These are phyloP conservation scores for Aspergillus leporis DNA, from an alignment of 495 filamentous ascomycete species.

Conservation along the genomic window DNA sequence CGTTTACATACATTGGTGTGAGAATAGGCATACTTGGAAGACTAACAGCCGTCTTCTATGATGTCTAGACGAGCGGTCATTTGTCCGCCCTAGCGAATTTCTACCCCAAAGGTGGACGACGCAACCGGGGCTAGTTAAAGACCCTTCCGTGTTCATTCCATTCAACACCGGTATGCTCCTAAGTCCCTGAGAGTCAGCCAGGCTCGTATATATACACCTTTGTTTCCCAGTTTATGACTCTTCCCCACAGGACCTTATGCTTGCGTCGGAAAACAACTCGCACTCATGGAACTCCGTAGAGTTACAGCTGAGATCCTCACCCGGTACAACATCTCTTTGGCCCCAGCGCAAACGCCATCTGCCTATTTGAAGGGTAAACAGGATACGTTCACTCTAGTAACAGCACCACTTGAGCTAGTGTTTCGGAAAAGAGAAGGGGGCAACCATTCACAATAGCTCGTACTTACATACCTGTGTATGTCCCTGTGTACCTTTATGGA, in stretches of 20 bases:
- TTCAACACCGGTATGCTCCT: constrained; percentile 26
- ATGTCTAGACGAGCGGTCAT: constrained; percentile 25
- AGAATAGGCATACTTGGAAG: neutral
- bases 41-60: neutral
- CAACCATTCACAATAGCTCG: neutral
- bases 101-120: constrained; percentile 46
- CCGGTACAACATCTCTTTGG: constrained; percentile 26
- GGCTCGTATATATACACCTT: too few relatives aligned
- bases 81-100: constrained; percentile 38
- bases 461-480: too few relatives aligned
- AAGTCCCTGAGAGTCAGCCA: too few relatives aligned
- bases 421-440: constrained; percentile 1
- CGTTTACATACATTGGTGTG: neutral
- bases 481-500: too few relatives aligned
- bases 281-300: constrained; percentile 46
- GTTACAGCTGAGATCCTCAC: constrained; percentile 34
- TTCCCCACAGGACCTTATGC: constrained; percentile 32
- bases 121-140: constrained; percentile 33
- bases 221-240: too few relatives aligned
- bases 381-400: constrained; percentile 15
- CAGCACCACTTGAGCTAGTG: constrained; percentile 6
- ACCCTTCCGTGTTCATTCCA: constrained; percentile 32
- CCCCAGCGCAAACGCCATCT: constrained; percentile 3
- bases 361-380: neutral
- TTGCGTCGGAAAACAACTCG: constrained; percentile 56